These are phyloP conservation scores for Claviceps lovelessii DNA, from an alignment of 2,329 filamentous ascomycete species.

Conservation along the genomic window DNA sequence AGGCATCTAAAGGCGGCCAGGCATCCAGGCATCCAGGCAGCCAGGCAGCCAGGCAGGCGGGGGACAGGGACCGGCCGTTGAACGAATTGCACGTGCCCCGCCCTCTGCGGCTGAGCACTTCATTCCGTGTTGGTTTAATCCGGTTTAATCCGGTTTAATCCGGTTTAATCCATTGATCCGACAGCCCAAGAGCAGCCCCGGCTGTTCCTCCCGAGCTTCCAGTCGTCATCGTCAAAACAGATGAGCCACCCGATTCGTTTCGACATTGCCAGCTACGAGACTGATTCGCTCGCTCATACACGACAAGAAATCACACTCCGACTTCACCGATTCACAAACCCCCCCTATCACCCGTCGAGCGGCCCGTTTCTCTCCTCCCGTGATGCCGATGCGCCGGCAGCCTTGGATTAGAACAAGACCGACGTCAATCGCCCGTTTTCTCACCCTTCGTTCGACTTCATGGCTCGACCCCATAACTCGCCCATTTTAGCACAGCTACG, in stretches of 20 bases:
- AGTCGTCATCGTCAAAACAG: background rate
- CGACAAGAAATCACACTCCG: background rate
- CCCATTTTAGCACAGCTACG: slow-evolving; percentile 43
- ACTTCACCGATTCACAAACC: background rate
- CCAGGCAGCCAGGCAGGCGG: too few relatives aligned
- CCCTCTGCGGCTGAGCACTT: too few relatives aligned
- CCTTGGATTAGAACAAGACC: slow-evolving; percentile 1
- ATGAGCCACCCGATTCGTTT: too few relatives aligned
- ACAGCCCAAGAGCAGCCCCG: background rate
- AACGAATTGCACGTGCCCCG: slow-evolving; percentile 1
- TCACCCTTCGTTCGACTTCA: slow-evolving; percentile 17
- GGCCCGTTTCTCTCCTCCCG: background rate
- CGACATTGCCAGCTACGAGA: too few relatives aligned
- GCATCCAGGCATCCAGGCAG: too few relatives aligned
- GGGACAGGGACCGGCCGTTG: too few relatives aligned
- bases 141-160: too few relatives aligned
- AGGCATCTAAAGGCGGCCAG: too few relatives aligned
- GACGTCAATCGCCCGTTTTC: slow-evolving; percentile 1
- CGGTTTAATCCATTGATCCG: too few relatives aligned
- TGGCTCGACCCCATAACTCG: slow-evolving; percentile 39
- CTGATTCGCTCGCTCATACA: background rate
- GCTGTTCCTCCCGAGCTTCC: background rate
- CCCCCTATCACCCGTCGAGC: background rate
- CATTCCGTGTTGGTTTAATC: too few relatives aligned
- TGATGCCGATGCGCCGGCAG: slow-evolving; percentile 7